These are phyloP conservation scores for Turnera subulata DNA, from an alignment of 345 rosid species.

Conservation along the genomic window DNA sequence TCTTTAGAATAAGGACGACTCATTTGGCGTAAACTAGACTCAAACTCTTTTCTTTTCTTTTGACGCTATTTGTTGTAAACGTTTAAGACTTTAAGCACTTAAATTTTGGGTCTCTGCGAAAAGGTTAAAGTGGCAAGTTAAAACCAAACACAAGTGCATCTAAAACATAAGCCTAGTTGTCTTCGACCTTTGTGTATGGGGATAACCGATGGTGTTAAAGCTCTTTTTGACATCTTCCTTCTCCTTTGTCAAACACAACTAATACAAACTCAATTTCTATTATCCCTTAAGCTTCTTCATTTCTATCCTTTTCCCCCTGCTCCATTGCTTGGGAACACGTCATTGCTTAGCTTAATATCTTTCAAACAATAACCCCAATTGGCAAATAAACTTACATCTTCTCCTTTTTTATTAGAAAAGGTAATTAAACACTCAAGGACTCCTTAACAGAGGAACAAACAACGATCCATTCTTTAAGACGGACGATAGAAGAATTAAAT, in stretches of 20 bases:
- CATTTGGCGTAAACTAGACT: constrained; percentile 72
- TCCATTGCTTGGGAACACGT: too few relatives aligned
- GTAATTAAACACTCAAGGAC: too few relatives aligned
- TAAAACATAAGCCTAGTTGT: constrained; percentile 13
- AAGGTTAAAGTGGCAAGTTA: constrained; percentile 16
- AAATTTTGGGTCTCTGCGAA: constrained; percentile 15
- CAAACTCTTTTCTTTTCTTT: constrained; percentile 29
- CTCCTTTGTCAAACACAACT: too few relatives aligned
- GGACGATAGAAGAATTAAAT: too few relatives aligned
- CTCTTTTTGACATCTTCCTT: constrained; percentile 4
- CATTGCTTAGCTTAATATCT: too few relatives aligned
- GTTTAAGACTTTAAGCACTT: constrained; percentile 16
- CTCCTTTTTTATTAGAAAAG: too few relatives aligned
- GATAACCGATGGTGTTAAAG: constrained; percentile 30
- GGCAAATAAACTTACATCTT: too few relatives aligned
- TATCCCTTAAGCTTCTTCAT: neutral
- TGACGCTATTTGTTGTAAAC: constrained; percentile 24
- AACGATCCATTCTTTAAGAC: too few relatives aligned
- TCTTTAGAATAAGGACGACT: constrained; percentile 32
- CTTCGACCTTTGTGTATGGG: constrained; percentile 15
- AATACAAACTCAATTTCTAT: too few relatives aligned
- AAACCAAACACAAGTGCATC: constrained; percentile 17
- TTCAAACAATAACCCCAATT: too few relatives aligned
- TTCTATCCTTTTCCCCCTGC: neutral
- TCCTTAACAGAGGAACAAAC: too few relatives aligned